These are phyloP conservation scores for Alternaria consortialis DNA, from an alignment of 2,329 filamentous ascomycete species.

Conservation along the genomic window DNA sequence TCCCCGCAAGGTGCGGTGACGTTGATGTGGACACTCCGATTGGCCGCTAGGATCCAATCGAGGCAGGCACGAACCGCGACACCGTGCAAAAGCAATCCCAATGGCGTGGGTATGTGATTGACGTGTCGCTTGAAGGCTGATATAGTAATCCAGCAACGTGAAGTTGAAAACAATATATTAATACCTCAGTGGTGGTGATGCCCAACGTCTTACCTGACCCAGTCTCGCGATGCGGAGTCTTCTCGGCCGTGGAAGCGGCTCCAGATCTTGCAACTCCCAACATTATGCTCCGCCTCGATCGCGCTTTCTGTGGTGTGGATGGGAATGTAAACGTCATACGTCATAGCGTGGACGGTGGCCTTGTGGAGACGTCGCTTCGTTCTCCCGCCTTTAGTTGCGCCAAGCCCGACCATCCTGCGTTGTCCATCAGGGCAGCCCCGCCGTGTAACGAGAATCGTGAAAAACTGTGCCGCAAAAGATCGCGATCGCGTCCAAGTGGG, in stretches of 20 bases:
- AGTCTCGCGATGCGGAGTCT: conserved; percentile 4
- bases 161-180: conserved; percentile 28
- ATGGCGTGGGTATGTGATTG: conserved; percentile 14
- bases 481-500: conserved; percentile 17
- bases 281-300: conserved; percentile 17
- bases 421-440: conserved; percentile 24
- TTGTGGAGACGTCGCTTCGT: conserved; percentile 19
- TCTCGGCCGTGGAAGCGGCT: conserved; percentile 42
- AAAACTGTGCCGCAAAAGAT: conserved; percentile 15
- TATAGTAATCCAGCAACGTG: conserved; percentile 4
- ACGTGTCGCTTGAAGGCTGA: conserved; percentile 2
- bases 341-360: conserved; percentile 30
- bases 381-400: conserved; percentile 35
- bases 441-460: conserved; percentile 18
- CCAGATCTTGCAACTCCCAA: conserved; percentile 12
- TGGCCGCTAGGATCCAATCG: conserved; percentile 27
- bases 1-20: conserved; percentile 44
- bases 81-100: conserved; percentile 30
- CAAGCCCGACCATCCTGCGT: conserved; percentile 30
- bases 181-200: conserved; percentile 30
- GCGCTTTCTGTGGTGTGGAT: conserved; percentile 14
- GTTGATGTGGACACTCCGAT: conserved; percentile 33
- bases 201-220: conserved; percentile 8
- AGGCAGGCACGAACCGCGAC: conserved; percentile 20
- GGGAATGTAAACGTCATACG: conserved; percentile 20